Conservation (phyloP, 2,329 filamentous ascomycete genomes). For the Cordyceps cateniannulata region DNA sequence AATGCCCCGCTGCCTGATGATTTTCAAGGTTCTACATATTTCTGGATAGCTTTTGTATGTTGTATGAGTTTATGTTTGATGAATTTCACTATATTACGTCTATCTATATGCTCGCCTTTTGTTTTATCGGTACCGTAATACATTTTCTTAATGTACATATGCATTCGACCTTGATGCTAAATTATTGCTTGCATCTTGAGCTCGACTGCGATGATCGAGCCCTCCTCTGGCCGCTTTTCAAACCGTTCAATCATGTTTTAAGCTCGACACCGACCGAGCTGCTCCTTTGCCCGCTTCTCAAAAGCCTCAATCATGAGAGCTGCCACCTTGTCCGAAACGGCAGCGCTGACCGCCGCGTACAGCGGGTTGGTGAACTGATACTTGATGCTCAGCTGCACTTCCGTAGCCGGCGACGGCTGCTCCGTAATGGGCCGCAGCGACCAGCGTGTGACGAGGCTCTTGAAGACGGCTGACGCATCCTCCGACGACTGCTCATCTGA, state of each 20-base stretch:
- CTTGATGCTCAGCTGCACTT: conserved; percentile 68
- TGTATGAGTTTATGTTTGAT: conserved; percentile 1
- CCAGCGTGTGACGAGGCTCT: conserved; percentile 65
- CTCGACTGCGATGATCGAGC: no score
- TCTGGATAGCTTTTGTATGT: neutral
- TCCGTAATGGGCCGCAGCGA: conserved; percentile 41
- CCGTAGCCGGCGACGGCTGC: conserved; percentile 40
- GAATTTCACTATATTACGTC: neutral
- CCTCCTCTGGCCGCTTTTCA: no score
- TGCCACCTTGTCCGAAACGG: conserved; percentile 78
- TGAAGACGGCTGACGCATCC: conserved; percentile 50
- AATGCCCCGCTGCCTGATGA: neutral
- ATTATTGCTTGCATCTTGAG: neutral
- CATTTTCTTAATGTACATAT: neutral
- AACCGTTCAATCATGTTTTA: neutral
- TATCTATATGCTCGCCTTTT: neutral
- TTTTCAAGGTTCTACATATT: neutral
- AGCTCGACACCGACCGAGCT: neutral
- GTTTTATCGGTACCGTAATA: neutral
- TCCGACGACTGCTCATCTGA: conserved; percentile 19
- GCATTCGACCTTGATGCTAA: neutral
- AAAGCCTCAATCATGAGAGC: conserved; percentile 90
- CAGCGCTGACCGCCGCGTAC: conserved; percentile 73
- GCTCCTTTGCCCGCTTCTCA: conserved; percentile 65
- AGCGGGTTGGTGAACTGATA: conserved; percentile 87